Percentiles rank a stretch among this genome's conserved stretches.
Conservation (phyloP, 306 rosid species). For the Purshia tridentata region DNA sequence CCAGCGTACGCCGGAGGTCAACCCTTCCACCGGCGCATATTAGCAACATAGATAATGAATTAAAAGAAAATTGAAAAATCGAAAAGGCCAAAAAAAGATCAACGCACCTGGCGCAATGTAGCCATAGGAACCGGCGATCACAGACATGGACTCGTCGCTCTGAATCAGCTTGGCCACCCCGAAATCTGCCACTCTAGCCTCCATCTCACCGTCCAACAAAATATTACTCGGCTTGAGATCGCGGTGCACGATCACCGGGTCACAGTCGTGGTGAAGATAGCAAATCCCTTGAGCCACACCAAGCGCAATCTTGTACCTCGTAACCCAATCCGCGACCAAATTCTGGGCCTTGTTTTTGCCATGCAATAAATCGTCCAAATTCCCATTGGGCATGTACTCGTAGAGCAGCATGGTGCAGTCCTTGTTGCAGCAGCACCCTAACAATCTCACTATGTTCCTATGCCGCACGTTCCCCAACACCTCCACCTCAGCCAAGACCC, state of each 20-base stretch:
- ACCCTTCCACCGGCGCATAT: not conserved
- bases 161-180: conserved; percentile 91
- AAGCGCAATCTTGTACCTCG: conserved; percentile 72
- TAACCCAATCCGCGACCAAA: conserved; percentile 72
- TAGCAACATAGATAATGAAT: not conserved
- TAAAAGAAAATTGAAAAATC: not conserved
- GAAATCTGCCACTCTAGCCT: conserved; percentile 90
- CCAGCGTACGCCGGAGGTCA: conserved; percentile 16
- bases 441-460: conserved; percentile 86
- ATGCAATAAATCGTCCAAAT: conserved; percentile 74
- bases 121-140: conserved; percentile 93
- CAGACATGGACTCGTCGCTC: conserved; percentile 86
- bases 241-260: conserved; percentile 83
- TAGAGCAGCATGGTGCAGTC: conserved; percentile 88
- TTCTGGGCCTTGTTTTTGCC: conserved; percentile 68
- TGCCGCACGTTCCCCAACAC: conserved; percentile 95
- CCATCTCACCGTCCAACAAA: conserved; percentile 81
- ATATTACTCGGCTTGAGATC: conserved; percentile 93
- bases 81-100: not conserved
- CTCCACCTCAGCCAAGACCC: conserved; percentile 89
- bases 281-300: conserved; percentile 98
- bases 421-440: conserved; percentile 91
- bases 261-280: conserved; percentile 95
- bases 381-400: conserved; percentile 94
- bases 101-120: conserved; percentile 91